Evolutionary conservation across 805 yeast species (phyloP), one percentile per base, ranked within the genome.

Genomic region (Zygoascus biomembranicola): DNA sequence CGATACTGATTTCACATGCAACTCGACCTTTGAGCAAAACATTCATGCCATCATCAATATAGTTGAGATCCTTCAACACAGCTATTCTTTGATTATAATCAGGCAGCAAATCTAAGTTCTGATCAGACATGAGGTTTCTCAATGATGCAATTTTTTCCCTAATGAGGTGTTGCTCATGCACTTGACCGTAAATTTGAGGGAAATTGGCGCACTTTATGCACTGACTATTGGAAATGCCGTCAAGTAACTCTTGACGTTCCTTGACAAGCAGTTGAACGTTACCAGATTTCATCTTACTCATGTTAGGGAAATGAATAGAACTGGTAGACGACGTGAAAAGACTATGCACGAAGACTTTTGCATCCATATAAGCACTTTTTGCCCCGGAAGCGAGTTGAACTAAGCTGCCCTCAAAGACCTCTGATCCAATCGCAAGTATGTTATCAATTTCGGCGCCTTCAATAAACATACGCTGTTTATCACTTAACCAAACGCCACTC

Each of bases 81-180:
- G 77, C 77, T 42, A 94, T 71, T 61, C 99, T 79, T 67, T 88
- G 95, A 63, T 89, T 95, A 65, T 94, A 94, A 65, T 94, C 97
- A 0, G 99, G 98, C 39, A 94, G 74, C 47, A 94, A 73, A 59
- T 88, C 96, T 62, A 94, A 72, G 63, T 90, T 94, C 61, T 90
- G 96, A 55, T 88, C 95, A 0, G 95, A 84, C 58, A 90, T 78
- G 48, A 85, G 71, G 47, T 77, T 74, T 60, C 80, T 80, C 61
- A 88, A 66, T 0, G 75, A 67, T 10, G 71, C 77, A 20, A 90
- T 82, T 55, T 82, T 74, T 13, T 66, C 62, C 53, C 76, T 73
- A 20, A 86, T 64, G 31, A 64, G 54, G 52, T 73, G 73, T 56
- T 76, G 79, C 47, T 74, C 70, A 44, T 77, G 73, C 20, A 81